Evolutionary conservation across 768 basidiomycete genomes (phyloP), one percentile per base, ranked within the genome.

Genomic region (Astraeus odoratus): DNA sequence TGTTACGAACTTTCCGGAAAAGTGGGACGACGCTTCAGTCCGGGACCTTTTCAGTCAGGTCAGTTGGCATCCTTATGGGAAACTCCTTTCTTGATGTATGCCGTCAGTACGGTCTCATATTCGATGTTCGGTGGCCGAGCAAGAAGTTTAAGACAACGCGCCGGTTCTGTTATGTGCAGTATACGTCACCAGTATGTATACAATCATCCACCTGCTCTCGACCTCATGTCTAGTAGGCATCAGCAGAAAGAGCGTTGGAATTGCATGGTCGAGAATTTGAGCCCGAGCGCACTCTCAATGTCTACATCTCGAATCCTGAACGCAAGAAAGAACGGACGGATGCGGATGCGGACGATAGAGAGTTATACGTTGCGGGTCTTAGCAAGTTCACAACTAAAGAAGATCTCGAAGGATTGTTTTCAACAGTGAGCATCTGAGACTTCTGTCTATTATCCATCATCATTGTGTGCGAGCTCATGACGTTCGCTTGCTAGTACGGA

Each of bases 81-180:
- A 15, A 8, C 27, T 24, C 35, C 31, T 26, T 20, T 47, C 37
- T 55, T 43, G 29, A 20, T 30, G 18, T 24, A 33, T 19, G 3
- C 42, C 20, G 9, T 1, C 45, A 96, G 92, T 93, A 86, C 64
- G 96, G 96, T 8, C 77, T 74, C 4, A 76, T 99, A 43, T 88
- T 98, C 49, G 94, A 98, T 51, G 86, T 92, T 15, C 86, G 96
- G 25, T 98, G 95, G 95, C 96, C 96, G 5, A 94, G 91, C 66
- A 94, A 94, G 59, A 96, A 96, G 59, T 93, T 91, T 73, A 95
- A 93, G 65, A 80, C 70, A 46, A 85, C 86, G 2, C 72, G 96
- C 27, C 76, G 96, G 34, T 98, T 99, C 63, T 93, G 90, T 57
- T 99, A 98, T 61, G 72, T 99, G 1, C 96, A 98, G 50, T 97